phyloP scores from a whole-genome alignment of 305 asterid species.

The Fraxinus baroniana region DNA sequence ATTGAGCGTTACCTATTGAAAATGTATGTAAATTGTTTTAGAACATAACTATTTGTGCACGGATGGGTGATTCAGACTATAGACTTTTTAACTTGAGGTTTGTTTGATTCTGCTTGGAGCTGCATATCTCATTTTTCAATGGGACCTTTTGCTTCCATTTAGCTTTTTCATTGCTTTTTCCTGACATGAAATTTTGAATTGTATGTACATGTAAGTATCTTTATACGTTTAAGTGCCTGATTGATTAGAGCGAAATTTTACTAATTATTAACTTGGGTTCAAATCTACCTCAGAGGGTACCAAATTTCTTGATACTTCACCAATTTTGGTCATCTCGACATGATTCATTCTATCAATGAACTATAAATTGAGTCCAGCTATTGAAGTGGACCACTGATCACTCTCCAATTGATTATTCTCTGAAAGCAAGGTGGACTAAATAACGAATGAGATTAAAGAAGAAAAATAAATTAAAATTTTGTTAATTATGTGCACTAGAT shows the following conservation, averaged over 20 bases:
- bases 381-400: neutral
- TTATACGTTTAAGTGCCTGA: neutral
- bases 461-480: neutral
- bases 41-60: neutral
- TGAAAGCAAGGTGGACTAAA: neutral
- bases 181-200: neutral
- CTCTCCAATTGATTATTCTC: neutral
- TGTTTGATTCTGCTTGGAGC: neutral
- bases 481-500: neutral
- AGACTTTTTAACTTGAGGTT: neutral
- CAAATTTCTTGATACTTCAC: neutral
- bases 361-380: neutral
- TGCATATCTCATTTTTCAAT: neutral
- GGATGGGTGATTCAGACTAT: neutral
- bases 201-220: neutral
- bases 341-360: neutral
- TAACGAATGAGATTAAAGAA: neutral
- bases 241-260: neutral
- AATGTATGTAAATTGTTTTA: neutral
- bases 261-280: neutral
- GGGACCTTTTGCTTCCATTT: neutral
- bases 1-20: neutral
- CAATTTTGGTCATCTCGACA: neutral
- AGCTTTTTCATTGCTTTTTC: neutral
- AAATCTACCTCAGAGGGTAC: neutral